Evolutionary conservation across 805 yeast genomes (phyloP).

Genomic region (Metschnikowia kofuensis): DNA sequence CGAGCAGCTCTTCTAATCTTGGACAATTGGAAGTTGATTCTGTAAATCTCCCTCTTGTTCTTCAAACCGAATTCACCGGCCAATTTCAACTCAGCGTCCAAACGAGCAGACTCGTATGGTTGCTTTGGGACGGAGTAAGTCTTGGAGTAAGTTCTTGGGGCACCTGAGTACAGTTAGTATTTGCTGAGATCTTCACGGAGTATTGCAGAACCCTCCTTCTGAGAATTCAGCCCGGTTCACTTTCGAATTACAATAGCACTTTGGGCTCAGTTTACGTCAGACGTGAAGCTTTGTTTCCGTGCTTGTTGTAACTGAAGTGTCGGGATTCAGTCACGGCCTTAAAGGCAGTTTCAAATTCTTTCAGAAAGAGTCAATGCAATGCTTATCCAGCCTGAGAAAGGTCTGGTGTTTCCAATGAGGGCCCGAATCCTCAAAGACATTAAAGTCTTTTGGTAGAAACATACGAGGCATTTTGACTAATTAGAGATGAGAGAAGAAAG

Average conservation of each 20-base stretch:
- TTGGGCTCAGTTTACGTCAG: no score
- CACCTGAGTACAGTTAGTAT: constrained; percentile 51
- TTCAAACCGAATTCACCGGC: constrained; percentile 99
- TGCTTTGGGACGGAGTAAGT: constrained; percentile 99
- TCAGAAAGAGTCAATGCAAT: constrained; percentile 2
- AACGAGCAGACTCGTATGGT: constrained; percentile 99
- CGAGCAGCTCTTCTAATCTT: constrained; percentile 99
- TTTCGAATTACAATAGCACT: constrained; percentile 8
- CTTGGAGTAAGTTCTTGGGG: constrained; percentile 99
- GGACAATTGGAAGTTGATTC: constrained; percentile 98
- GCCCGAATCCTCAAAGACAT: constrained; percentile 62
- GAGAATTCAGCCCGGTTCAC: no score
- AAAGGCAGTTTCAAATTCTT: constrained; percentile 14
- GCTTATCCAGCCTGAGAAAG: constrained; percentile 1
- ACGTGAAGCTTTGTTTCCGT: no score
- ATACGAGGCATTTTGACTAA: constrained; percentile 61
- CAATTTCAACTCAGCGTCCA: constrained; percentile 98
- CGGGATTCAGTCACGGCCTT: constrained; percentile 73
- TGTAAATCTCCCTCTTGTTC: constrained; percentile 99
- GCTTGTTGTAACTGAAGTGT: constrained; percentile 68
- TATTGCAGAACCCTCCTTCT: background rate
- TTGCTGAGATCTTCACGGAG: background rate
- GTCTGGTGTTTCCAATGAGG: constrained; percentile 42
- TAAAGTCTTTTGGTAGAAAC: constrained; percentile 27
- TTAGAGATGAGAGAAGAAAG: constrained; percentile 2